Conservation (phyloP, 352 stramenopile genomes). For the Hyaloperonospora brassicae region DNA sequence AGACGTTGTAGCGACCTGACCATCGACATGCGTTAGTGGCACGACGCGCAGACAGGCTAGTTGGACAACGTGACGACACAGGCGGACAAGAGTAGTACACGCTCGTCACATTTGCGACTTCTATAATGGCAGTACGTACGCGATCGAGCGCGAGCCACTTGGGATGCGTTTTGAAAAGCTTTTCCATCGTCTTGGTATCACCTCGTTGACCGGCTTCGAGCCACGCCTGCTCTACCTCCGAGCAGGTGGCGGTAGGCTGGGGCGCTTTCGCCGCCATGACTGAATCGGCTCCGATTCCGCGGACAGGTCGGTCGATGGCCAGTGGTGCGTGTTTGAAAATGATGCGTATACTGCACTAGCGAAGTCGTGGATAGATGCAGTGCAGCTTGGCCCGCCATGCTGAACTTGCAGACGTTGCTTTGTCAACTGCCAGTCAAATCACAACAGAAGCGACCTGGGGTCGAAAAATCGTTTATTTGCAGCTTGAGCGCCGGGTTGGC, state of each 20-base stretch:
- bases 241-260: slow-evolving; percentile 1
- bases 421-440: slow-evolving; percentile 6
- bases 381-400: slow-evolving; percentile 8
- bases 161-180: slow-evolving; percentile 23
- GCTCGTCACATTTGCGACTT: neutral
- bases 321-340: too few relatives aligned
- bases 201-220: slow-evolving; percentile 21
- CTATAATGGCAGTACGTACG: slow-evolving; percentile 23
- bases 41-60: slow-evolving; percentile 16
- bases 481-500: slow-evolving; percentile 7
- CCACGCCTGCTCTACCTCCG: slow-evolving; percentile 21
- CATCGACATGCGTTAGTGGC: slow-evolving; percentile 14
- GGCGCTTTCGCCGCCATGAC: slow-evolving; percentile 19
- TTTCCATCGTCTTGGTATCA: slow-evolving; percentile 23
- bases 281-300: neutral
- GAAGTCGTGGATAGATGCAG: neutral
- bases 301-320: too few relatives aligned
- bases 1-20: slow-evolving; percentile 17
- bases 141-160: slow-evolving; percentile 27
- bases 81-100: slow-evolving; percentile 28
- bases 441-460: slow-evolving; percentile 18
- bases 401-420: neutral
- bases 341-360: too few relatives aligned
- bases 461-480: neutral
- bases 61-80: slow-evolving; percentile 21